These are phyloP conservation scores for Astragalus membranaceus DNA, from an alignment of 306 rosid genomes.

Conservation along the genomic window DNA sequence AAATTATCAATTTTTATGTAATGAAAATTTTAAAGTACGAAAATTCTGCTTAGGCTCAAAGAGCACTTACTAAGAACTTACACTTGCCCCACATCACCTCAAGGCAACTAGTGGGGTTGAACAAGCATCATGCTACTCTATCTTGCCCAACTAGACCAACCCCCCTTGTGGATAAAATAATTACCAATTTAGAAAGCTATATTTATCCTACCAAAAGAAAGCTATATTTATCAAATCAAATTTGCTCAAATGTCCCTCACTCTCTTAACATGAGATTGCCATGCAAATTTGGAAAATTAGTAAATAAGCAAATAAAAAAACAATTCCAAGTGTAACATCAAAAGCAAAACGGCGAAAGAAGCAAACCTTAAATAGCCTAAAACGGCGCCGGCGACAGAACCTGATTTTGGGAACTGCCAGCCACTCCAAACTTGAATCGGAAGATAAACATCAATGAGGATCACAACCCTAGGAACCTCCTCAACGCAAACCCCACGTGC, in stretches of 20 bases:
- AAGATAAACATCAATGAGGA: slow-evolving; percentile 66
- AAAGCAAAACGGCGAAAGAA: not conserved
- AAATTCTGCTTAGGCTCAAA: too few species aligned
- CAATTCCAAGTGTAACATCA: not conserved
- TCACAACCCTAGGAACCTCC: slow-evolving; percentile 50
- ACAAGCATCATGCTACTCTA: too few species aligned
- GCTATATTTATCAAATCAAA: not conserved
- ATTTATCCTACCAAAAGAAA: too few species aligned
- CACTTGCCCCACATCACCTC: too few species aligned
- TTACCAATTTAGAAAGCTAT: not conserved
- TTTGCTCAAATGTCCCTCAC: not conserved
- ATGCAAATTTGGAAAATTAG: not conserved
- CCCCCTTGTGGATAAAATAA: not conserved
- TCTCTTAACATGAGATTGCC: not conserved
- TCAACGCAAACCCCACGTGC: slow-evolving; percentile 45
- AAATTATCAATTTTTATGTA: too few species aligned
- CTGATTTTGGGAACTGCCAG: slow-evolving; percentile 76
- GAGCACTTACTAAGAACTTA: too few species aligned
- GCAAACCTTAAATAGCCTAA: slow-evolving; percentile 72
- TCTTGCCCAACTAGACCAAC: too few species aligned
- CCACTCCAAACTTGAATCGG: slow-evolving; percentile 57
- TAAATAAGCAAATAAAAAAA: not conserved
- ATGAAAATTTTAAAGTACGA: too few species aligned
- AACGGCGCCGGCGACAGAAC: slow-evolving; percentile 56
- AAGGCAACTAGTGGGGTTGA: too few species aligned